phyloP scores from a whole-genome alignment of 176 grass and related monocot species.

The Bonia amplexicaulis region DNA sequence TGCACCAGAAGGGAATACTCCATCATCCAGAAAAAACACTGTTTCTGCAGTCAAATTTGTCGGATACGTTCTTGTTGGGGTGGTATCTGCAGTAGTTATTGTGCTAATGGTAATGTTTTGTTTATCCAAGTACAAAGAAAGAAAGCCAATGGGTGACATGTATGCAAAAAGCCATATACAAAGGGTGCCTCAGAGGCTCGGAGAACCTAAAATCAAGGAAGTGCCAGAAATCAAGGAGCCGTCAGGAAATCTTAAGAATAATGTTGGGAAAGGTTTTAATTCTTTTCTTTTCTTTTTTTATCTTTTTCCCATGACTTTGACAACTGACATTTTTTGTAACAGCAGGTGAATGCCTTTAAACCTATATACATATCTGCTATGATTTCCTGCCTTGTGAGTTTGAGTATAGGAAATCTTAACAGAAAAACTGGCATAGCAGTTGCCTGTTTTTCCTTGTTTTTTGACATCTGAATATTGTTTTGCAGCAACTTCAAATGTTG shows the following conservation, averaged over 20 bases:
- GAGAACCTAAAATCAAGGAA: constrained; percentile 59
- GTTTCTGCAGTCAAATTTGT: constrained; percentile 59
- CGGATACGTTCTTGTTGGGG: constrained; percentile 73
- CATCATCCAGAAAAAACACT: constrained; percentile 34
- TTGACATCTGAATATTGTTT: constrained; percentile 26
- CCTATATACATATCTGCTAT: background rate
- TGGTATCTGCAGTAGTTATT: constrained; percentile 61
- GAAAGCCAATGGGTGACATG: constrained; percentile 39
- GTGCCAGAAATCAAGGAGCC: constrained; percentile 43
- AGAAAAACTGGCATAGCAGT: constrained; percentile 9
- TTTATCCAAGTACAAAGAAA: constrained; percentile 73
- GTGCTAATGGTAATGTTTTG: constrained; percentile 60
- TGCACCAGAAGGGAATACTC: constrained; percentile 32
- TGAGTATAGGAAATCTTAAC: background rate
- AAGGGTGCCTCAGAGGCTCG: constrained; percentile 39
- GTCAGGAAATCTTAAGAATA: constrained; percentile 45
- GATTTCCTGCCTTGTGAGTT: constrained; percentile 15
- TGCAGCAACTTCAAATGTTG: constrained; percentile 29
- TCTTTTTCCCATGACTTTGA: background rate
- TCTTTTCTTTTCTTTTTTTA: constrained; percentile 7
- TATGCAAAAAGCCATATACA: constrained; percentile 42
- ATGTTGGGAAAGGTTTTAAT: constrained; percentile 56
- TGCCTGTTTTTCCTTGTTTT: background rate
- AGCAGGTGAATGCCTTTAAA: constrained; percentile 40
- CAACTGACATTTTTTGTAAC: background rate